These are phyloP conservation scores for Urtica urens DNA, from an alignment of 306 rosid species.

Conservation along the genomic window DNA sequence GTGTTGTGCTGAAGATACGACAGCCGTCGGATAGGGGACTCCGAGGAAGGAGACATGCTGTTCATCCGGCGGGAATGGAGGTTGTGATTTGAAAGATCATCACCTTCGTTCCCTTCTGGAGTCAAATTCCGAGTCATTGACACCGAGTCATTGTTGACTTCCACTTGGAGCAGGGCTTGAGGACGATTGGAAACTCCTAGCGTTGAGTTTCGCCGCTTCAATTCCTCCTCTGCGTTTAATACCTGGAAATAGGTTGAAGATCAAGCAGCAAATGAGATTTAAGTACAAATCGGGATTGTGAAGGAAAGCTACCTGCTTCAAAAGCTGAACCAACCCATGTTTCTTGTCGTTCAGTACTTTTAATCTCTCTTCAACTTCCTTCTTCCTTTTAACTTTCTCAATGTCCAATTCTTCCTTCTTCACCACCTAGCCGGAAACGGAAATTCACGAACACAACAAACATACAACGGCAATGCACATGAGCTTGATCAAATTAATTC, in stretches of 20 bases:
- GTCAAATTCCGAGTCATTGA: conserved; percentile 44
- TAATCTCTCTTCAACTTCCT: conserved; percentile 67
- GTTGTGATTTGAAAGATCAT: conserved; percentile 46
- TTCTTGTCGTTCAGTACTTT: conserved; percentile 64
- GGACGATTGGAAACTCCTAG: conserved; percentile 46
- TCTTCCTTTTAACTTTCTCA: conserved; percentile 53
- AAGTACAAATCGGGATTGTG: too few species aligned
- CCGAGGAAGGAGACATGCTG: conserved; percentile 87
- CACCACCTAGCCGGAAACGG: conserved; percentile 24
- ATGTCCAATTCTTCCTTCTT: conserved; percentile 27
- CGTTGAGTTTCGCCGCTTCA: conserved; percentile 48
- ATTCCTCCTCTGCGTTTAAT: conserved; percentile 82
- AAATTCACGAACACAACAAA: conserved; percentile 3
- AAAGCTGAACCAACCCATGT: conserved; percentile 65
- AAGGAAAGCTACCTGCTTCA: conserved; percentile 59
- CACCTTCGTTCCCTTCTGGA: conserved; percentile 64
- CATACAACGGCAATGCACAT: too few species aligned
- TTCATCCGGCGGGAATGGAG: conserved; percentile 46
- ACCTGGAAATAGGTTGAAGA: conserved; percentile 72
- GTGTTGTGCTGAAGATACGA: conserved; percentile 33
- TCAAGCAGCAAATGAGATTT: conserved; percentile 13
- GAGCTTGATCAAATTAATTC: background rate
- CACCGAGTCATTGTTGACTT: conserved; percentile 52
- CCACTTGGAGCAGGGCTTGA: conserved; percentile 43
- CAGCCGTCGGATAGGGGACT: conserved; percentile 78